phyloP scores from a whole-genome alignment of 2,329 filamentous ascomycete genomes.

The Sporothrix pallida region DNA sequence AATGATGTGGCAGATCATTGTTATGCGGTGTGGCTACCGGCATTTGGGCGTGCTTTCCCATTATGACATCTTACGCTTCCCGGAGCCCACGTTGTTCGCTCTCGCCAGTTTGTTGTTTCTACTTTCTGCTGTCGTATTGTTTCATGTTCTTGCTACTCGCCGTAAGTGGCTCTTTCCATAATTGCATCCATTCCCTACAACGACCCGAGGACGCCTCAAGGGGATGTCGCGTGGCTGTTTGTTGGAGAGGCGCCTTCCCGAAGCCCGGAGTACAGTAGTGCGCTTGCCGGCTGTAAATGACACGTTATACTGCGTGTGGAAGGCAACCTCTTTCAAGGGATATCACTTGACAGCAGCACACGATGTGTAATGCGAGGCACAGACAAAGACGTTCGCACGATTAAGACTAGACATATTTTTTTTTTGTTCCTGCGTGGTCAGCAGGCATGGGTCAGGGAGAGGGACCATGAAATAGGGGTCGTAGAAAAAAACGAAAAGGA shows the following conservation, averaged over 20 bases:
- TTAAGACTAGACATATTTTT: not conserved
- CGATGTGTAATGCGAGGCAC: not conserved
- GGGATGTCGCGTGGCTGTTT: slow-evolving; percentile 11
- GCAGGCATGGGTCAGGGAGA: not conserved
- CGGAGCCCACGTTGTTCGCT: not conserved
- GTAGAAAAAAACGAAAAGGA: not conserved
- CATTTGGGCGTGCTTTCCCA: slow-evolving; percentile 13
- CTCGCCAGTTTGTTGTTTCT: not conserved
- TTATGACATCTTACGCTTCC: not conserved
- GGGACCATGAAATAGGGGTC: not conserved
- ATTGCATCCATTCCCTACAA: not conserved
- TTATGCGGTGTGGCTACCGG: slow-evolving; percentile 17
- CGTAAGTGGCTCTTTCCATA: not conserved
- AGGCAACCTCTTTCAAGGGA: not conserved
- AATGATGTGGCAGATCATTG: slow-evolving; percentile 22
- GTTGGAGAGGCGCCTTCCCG: not conserved
- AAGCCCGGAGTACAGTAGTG: not conserved
- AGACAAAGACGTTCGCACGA: too few relatives aligned
- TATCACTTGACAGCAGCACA: not conserved
- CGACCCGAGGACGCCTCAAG: not conserved
- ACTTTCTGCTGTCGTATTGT: not conserved
- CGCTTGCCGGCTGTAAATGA: slow-evolving; percentile 5
- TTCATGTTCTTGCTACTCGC: not conserved
- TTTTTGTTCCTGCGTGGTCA: not conserved
- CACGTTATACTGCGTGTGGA: not conserved